Percentiles rank a stretch among this genome's conserved stretches.
Evolutionary conservation across 441 rosid species (phyloP).

Genomic region (Pelargonium citronellum): DNA sequence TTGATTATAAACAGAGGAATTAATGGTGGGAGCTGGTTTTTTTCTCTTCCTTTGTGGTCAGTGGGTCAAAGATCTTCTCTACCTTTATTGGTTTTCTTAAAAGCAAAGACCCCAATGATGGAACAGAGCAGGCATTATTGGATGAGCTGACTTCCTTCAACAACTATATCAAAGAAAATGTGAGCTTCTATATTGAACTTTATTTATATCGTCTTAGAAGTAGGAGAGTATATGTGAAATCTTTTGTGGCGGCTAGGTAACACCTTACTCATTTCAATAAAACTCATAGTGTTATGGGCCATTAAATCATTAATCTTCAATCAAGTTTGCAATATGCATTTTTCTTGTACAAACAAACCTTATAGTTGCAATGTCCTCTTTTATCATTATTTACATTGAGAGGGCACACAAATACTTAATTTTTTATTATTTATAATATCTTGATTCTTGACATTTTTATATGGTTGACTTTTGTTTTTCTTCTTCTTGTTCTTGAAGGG

Average conservation of each 20-base stretch:
- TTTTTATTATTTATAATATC: no score
- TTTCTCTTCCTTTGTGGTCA: conserved; percentile 30
- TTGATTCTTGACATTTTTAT: not conserved
- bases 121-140: conserved; percentile 67
- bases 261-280: no score
- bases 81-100: conserved; percentile 81
- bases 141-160: conserved; percentile 62
- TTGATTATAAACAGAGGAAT: not conserved
- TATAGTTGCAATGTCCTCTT: not conserved
- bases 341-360: no score
- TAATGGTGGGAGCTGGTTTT: not conserved
- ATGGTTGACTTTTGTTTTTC: not conserved
- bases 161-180: conserved; percentile 62
- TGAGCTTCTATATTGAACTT: conserved; percentile 31
- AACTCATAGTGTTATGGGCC: no score
- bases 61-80: conserved; percentile 85
- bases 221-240: no score
- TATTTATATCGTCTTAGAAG: not conserved
- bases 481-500: conserved; percentile 36
- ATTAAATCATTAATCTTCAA: no score
- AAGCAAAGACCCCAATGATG: conserved; percentile 78
- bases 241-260: no score
- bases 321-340: no score
- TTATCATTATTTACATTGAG: not conserved
- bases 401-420: not conserved